Conservation (phyloP, 2,329 filamentous ascomycete species). For the Aureobasidium lini region DNA sequence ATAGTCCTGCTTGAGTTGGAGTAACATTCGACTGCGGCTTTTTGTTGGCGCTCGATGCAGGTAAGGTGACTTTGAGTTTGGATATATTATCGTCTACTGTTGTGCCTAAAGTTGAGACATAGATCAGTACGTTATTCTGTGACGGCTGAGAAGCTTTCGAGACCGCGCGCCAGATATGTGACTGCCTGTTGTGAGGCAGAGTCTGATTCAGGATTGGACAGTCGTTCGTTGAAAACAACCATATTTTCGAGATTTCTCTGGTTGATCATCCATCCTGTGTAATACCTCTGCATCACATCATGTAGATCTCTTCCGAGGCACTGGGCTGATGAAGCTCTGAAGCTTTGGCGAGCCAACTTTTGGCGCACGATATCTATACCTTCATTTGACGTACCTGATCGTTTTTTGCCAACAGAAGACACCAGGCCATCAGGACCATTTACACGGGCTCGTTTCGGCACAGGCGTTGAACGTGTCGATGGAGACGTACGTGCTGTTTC, state of each 20-base stretch:
- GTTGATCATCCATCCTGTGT: background rate
- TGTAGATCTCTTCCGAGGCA: background rate
- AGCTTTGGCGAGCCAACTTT: no score
- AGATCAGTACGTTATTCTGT: background rate
- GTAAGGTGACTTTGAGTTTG: background rate
- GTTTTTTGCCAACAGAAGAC: background rate
- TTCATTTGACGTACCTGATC: background rate
- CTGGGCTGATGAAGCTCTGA: background rate
- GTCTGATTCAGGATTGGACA: background rate
- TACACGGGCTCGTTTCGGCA: background rate
- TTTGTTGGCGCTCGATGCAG: background rate
- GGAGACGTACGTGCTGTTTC: background rate
- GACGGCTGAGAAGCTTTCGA: background rate
- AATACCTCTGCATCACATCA: background rate
- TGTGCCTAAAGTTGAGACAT: background rate
- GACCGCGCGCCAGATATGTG: background rate
- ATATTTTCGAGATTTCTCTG: background rate
- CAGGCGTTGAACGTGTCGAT: background rate
- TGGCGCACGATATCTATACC: background rate
- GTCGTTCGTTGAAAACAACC: conserved; percentile 4
- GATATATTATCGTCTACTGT: background rate
- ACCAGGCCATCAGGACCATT: background rate
- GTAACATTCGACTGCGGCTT: background rate
- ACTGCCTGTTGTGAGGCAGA: background rate
- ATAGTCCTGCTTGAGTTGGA: background rate